A percentile compares a stretch with the other conserved stretches of the same genome.
These are phyloP conservation scores for Dysphania ambrosioides DNA, from an alignment of 148 eudicot genomes.

Conservation along the genomic window DNA sequence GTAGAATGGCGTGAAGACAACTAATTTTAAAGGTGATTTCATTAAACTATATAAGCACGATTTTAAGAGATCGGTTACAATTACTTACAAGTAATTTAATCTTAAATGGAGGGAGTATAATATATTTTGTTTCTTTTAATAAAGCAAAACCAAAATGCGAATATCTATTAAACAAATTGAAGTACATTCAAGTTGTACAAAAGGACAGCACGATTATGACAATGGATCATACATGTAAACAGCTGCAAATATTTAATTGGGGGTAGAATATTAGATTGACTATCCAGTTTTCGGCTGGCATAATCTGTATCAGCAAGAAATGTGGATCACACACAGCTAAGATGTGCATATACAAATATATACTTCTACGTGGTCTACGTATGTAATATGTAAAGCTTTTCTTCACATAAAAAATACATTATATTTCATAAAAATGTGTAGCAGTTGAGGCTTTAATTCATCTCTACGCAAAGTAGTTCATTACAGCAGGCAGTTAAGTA, in stretches of 20 bases:
- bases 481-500: neutral
- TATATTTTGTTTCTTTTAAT: too few relatives aligned
- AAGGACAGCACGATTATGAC: neutral
- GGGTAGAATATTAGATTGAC: neutral
- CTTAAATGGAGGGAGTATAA: too few relatives aligned
- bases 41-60: too few relatives aligned
- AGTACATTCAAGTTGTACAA: neutral
- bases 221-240: neutral
- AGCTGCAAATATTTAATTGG: neutral
- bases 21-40: too few relatives aligned
- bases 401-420: too few relatives aligned
- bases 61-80: too few relatives aligned
- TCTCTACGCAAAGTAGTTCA: slow-evolving; percentile 16
- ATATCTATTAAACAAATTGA: neutral
- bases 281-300: slow-evolving; percentile 10
- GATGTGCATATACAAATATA: too few relatives aligned
- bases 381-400: too few relatives aligned
- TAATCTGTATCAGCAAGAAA: slow-evolving; percentile 2
- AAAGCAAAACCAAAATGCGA: neutral
- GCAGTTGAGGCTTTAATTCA: slow-evolving; percentile 4
- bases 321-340: slow-evolving; percentile 22
- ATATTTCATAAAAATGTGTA: neutral
- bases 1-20: too few relatives aligned
- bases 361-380: too few relatives aligned
- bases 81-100: too few relatives aligned